A percentile compares a stretch with the other conserved stretches of the same genome.
These are phyloP conservation scores for Gossypium raimondii DNA, from an alignment of 345 rosid genomes.

Conservation along the genomic window DNA sequence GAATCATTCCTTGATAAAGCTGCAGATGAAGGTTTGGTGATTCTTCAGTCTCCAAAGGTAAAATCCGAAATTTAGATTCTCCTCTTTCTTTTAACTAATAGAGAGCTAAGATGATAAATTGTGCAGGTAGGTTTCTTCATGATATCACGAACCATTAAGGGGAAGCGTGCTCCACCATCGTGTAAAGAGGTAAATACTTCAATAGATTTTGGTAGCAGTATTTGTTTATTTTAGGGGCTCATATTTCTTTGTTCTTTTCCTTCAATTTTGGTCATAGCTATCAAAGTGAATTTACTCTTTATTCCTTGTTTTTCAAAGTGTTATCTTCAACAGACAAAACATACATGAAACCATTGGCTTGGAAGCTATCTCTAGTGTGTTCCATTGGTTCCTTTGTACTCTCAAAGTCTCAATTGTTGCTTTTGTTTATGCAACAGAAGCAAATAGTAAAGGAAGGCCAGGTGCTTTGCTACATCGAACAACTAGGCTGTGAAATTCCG, in stretches of 20 bases:
- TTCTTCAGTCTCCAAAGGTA: conserved; percentile 79
- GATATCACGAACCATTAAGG: conserved; percentile 76
- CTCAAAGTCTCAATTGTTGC: neutral
- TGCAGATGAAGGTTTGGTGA: conserved; percentile 66
- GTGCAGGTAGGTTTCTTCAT: conserved; percentile 79
- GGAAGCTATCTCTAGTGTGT: neutral
- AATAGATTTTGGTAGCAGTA: neutral
- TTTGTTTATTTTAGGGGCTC: conserved; percentile 1
- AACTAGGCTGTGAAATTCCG: conserved; percentile 77
- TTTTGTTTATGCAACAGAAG: conserved; percentile 45
- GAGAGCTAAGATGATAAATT: conserved; percentile 18
- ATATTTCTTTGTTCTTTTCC: neutral
- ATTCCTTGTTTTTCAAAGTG: neutral
- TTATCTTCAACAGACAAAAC: neutral
- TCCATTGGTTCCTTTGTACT: neutral
- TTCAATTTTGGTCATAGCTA: neutral
- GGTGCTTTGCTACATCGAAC: conserved; percentile 78
- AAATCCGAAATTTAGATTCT: conserved; percentile 8
- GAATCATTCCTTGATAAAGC: conserved; percentile 51
- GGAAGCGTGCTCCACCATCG: conserved; percentile 66
- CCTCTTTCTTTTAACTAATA: conserved; percentile 12
- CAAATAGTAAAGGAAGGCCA: conserved; percentile 89
- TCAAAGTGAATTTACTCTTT: neutral
- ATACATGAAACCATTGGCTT: neutral
- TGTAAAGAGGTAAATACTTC: conserved; percentile 68